A percentile compares a stretch with the other conserved stretches of the same genome.
These are phyloP conservation scores for Fusarium camptoceras DNA, from an alignment of 2,329 filamentous ascomycete species.

Conservation along the genomic window DNA sequence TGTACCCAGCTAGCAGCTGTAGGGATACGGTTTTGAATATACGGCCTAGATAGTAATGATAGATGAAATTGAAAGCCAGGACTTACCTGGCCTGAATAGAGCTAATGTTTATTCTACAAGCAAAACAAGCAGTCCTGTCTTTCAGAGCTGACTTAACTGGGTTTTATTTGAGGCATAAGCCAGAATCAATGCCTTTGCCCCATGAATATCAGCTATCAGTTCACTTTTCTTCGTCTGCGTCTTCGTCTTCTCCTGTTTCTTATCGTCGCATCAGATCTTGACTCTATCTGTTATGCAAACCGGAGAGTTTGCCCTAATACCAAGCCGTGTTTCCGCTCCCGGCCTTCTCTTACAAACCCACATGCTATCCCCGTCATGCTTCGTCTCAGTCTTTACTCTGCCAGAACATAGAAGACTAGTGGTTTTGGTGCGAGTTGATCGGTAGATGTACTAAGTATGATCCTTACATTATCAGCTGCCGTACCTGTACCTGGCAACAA, in stretches of 20 bases:
- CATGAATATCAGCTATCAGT: background rate
- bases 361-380: conserved; percentile 26
- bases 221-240: background rate
- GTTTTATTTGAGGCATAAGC: background rate
- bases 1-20: background rate
- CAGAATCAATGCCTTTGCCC: background rate
- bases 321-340: conserved; percentile 15
- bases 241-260: conserved; percentile 8
- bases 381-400: conserved; percentile 36
- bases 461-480: conserved; percentile 8
- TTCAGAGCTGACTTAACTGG: background rate
- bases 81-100: background rate
- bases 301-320: conserved; percentile 2
- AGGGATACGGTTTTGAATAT: background rate
- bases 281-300: conserved; percentile 17
- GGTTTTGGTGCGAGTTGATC: conserved; percentile 24
- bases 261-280: conserved; percentile 13
- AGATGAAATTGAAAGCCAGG: background rate
- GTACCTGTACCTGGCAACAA: conserved; percentile 16
- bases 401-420: conserved; percentile 16
- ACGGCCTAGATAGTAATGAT: background rate
- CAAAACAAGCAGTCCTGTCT: background rate
- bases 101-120: background rate
- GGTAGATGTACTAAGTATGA: conserved; percentile 11
- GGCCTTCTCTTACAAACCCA: conserved; percentile 26